phyloP scores from a whole-genome alignment of 2,329 filamentous ascomycete species.

The Aspergillus sp. region DNA sequence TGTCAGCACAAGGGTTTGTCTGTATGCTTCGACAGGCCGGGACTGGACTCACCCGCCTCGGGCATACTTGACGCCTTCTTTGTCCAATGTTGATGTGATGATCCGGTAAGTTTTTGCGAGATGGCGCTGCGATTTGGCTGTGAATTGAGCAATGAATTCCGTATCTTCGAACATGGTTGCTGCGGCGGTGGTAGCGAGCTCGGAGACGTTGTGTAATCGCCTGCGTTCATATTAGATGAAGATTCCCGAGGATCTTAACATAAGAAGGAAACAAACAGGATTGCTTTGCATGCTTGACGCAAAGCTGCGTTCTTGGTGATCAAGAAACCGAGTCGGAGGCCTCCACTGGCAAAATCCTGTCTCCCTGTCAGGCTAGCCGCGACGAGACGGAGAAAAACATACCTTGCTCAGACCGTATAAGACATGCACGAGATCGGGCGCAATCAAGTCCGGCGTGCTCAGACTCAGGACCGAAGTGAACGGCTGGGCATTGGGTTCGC shows the following conservation, averaged over 20 bases:
- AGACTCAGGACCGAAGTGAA: constrained; percentile 51
- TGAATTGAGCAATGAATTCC: constrained; percentile 36
- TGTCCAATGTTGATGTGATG: constrained; percentile 32
- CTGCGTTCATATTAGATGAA: constrained; percentile 11
- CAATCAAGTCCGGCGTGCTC: constrained; percentile 43
- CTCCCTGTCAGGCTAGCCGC: neutral
- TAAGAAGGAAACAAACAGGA: constrained; percentile 19
- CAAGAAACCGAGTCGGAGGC: constrained; percentile 29
- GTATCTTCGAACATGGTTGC: constrained; percentile 30
- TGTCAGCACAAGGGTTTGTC: neutral
- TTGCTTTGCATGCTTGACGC: constrained; percentile 25
- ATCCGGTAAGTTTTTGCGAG: constrained; percentile 28
- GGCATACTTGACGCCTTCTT: constrained; percentile 39
- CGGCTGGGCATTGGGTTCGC: constrained; percentile 28
- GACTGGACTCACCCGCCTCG: constrained; percentile 29
- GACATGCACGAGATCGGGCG: constrained; percentile 51
- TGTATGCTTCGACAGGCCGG: neutral
- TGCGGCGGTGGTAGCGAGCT: constrained; percentile 29
- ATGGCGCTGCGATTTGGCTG: constrained; percentile 19
- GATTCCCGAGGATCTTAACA: neutral
- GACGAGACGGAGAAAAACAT: constrained; percentile 18
- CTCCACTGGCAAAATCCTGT: constrained; percentile 32
- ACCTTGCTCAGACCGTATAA: constrained; percentile 44
- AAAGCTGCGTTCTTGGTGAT: constrained; percentile 25
- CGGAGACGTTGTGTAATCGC: constrained; percentile 27